Conservation (phyloP, 176 grass and related monocot species). For the Canna indica region DNA sequence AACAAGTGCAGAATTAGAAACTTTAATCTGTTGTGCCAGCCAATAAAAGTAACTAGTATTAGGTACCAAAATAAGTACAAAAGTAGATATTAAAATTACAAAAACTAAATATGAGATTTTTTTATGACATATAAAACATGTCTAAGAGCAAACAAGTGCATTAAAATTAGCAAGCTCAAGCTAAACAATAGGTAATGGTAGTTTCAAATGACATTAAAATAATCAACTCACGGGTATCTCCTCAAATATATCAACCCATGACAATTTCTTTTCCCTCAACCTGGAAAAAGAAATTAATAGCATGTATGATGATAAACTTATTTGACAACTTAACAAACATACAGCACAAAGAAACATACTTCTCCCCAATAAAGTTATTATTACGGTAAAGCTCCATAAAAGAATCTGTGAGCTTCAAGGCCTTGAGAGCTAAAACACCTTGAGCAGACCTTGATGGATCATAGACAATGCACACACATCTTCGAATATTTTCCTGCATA, state of each 20-base stretch:
- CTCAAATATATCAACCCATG: slow-evolving; percentile 97
- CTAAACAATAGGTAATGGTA: neutral
- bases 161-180: neutral
- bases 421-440: slow-evolving; percentile 95
- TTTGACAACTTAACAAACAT: neutral
- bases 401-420: slow-evolving; percentile 83
- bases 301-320: neutral
- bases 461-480: slow-evolving; percentile 96
- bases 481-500: slow-evolving; percentile 42
- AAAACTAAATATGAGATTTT: neutral
- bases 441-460: slow-evolving; percentile 90
- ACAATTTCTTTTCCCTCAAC: slow-evolving; percentile 94
- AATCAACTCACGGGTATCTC: slow-evolving; percentile 72
- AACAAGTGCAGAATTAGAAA: slow-evolving; percentile 91
- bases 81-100: neutral
- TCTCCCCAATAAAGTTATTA: slow-evolving; percentile 88
- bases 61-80: neutral
- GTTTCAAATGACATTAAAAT: neutral
- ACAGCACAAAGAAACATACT: slow-evolving; percentile 35
- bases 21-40: slow-evolving; percentile 58
- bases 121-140: neutral
- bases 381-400: slow-evolving; percentile 95
- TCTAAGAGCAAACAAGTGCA: neutral
- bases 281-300: slow-evolving; percentile 28
- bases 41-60: neutral